phyloP scores from a whole-genome alignment of 1,284 basidiomycete genomes.

The Microbotryomycetes sp. region DNA sequence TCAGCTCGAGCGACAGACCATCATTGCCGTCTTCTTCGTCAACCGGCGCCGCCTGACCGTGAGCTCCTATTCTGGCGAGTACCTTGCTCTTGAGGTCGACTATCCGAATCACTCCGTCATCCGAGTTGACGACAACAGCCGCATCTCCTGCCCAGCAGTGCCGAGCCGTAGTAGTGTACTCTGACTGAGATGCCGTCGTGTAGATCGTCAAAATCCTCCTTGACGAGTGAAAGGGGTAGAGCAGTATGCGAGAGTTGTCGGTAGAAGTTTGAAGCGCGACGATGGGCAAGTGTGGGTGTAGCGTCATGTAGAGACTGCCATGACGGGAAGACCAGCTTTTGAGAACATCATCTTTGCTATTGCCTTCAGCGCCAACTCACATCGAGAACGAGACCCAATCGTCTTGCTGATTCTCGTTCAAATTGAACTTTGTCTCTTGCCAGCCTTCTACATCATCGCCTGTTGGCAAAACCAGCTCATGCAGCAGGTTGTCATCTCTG shows the following conservation, averaged over 20 bases:
- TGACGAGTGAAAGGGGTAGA: constrained; percentile 31
- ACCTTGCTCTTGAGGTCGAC: constrained; percentile 27
- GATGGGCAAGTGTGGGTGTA: constrained; percentile 31
- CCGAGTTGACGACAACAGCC: constrained; percentile 30
- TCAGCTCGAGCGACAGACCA: constrained; percentile 2
- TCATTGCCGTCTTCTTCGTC: constrained; percentile 13
- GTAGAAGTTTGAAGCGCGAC: constrained; percentile 35
- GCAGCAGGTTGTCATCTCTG: constrained; percentile 33
- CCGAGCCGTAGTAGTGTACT: constrained; percentile 29
- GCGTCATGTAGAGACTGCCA: constrained; percentile 26
- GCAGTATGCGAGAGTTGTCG: constrained; percentile 26
- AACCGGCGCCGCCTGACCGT: constrained; percentile 30
- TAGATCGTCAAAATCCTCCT: constrained; percentile 30
- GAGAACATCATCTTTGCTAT: neutral
- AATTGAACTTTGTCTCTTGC: constrained; percentile 16
- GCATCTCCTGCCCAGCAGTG: constrained; percentile 23
- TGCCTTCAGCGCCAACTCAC: too few species aligned
- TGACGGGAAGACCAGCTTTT: neutral
- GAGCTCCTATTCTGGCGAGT: constrained; percentile 15
- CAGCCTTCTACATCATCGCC: neutral
- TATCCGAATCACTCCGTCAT: constrained; percentile 34
- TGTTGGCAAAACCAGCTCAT: constrained; percentile 26
- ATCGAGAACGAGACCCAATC: constrained; percentile 33
- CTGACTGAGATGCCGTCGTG: constrained; percentile 29
- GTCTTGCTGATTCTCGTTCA: constrained; percentile 33